Evolutionary conservation across 352 stramenopile species (phyloP), one percentile per base, ranked within the genome.

Genomic region (Globisporangium apiculatum): DNA sequence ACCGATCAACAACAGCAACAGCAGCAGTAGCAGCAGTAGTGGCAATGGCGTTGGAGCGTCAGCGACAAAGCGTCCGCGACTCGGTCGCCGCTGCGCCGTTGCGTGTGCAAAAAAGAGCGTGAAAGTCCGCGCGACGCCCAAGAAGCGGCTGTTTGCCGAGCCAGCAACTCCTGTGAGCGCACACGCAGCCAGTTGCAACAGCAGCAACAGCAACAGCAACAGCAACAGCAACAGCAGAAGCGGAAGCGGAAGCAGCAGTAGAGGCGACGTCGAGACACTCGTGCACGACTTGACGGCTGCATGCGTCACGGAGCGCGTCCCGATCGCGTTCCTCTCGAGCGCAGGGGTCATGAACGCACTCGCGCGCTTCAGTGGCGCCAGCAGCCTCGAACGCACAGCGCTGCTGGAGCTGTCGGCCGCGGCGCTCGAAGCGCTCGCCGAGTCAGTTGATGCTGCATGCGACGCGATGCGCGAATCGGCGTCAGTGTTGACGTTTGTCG

Each of bases 281-380:
- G 24, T 63, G 10, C 55, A 51, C 4, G 51, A 43, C 2, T 49
- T 67, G 15, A 47, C 38, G 35, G 14, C 51, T 1, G 56, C 56
- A 4, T 67, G 61, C 35, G 36, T 67, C 17, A 40, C 31, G 10
- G 56, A 67, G 36, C 48, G 50, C 24, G 61, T 67, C 24, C 56
- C 56, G 8, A 14, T 64, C 14, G 41, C 55, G 5, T 67, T 60
- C 40, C 50, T 67, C 17, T 55, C 49, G 7, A 64, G 56, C 11
- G 12, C 11, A 7, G n/a, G 36, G 38, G 59, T 67, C 9, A 6
- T 38, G 14, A 36, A 9, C 7, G 47, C 55, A 35, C 11, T 53
- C 17, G 55, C 54, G 49, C 17, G 36, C 8, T 46, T 5, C 42
- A 47, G 42, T 9, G 42, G 14, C 24, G 18, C 11, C 17, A 43